Evolutionary conservation across 176 grass and related monocot species (phyloP), one percentile per base, ranked within the genome.

Genomic region (Avena insularis): DNA sequence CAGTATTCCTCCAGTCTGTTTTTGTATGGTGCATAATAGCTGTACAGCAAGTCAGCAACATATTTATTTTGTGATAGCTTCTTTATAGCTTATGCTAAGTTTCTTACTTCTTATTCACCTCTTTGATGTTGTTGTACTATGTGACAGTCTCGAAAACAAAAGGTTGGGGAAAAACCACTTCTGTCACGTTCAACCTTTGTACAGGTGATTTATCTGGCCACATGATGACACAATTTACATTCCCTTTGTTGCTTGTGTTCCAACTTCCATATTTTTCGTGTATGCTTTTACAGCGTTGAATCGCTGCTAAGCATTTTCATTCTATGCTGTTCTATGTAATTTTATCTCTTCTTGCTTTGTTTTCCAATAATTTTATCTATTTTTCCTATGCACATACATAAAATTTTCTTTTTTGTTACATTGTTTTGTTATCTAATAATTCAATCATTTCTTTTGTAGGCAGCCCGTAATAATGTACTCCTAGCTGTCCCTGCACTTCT

Each of bases 81-180:
- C 17, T 51, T 4, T 80, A 77, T 53, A 61, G 35, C 47, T 71
- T 76, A 55, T 83, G n/a, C 31, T 83, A 46, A 71, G 29, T 47
- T 68, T 43, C 66, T 19, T 16, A 43, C 6, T 20, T 75, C 62
- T 57, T 66, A 66, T 87, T 75, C 17, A 51, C 36, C 77, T 80
- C 86, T 80, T 82, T 53, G 0, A 29, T 13, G 0, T 73, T 87
- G 19, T 9, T 86, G 36, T 71, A 85, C 38, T 23, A 86, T 90
- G 82, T 90, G 50, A 80, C 92, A 98, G 97, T 84, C 94, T 91
- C 95, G 92, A 86, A 93, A 89, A 66, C 97, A 98, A 77, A 98
- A 98, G 80, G 94, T 93, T 66, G 97, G 97, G 50, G 97, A 98
- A 86, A 98, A 98, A 88, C 82, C 94, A 79, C 94, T 98, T 87